A percentile compares a stretch with the other conserved stretches of the same genome.
Conservation (phyloP, 106 monocot species). For the Hemerocallis citrina region DNA sequence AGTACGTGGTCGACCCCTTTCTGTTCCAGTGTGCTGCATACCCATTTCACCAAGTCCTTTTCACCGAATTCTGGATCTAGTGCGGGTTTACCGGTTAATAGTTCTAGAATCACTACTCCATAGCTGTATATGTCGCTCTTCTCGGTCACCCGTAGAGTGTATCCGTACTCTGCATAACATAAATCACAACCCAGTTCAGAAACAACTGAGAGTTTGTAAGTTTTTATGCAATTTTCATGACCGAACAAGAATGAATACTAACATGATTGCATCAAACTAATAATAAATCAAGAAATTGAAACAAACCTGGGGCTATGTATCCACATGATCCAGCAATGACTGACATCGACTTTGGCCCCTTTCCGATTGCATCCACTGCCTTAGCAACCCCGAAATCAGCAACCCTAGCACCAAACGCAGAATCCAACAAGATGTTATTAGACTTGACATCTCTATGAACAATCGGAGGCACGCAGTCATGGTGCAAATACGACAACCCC, state of each 20-base stretch:
- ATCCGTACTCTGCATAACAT: conserved; percentile 49
- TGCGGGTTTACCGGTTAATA: conserved; percentile 65
- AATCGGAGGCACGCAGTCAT: conserved; percentile 50
- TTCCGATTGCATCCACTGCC: conserved; percentile 25
- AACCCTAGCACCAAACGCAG: conserved; percentile 42
- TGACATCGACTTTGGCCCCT: conserved; percentile 41
- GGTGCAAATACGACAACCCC: conserved; percentile 58
- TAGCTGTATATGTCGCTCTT: conserved; percentile 93
- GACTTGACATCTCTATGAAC: conserved; percentile 66
- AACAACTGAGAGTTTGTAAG: too few relatives aligned
- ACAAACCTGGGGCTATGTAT: conserved; percentile 59
- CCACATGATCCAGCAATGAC: conserved; percentile 54
- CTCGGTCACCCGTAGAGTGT: conserved; percentile 88
- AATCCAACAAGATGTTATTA: conserved; percentile 61
- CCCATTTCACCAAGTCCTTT: conserved; percentile 82
- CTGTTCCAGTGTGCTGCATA: conserved; percentile 42
- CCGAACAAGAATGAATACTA: too few relatives aligned
- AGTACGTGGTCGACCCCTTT: conserved; percentile 48
- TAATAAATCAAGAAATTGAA: too few relatives aligned
- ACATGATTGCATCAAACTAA: too few relatives aligned
- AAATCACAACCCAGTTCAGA: not conserved
- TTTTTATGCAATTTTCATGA: too few relatives aligned
- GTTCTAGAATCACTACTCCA: conserved; percentile 78
- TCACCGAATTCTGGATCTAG: conserved; percentile 55
- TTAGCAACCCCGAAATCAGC: conserved; percentile 60